Evolutionary conservation across 1,139 yeast genomes (phyloP).

Genomic region (Saccharomyces hybrid): DNA sequence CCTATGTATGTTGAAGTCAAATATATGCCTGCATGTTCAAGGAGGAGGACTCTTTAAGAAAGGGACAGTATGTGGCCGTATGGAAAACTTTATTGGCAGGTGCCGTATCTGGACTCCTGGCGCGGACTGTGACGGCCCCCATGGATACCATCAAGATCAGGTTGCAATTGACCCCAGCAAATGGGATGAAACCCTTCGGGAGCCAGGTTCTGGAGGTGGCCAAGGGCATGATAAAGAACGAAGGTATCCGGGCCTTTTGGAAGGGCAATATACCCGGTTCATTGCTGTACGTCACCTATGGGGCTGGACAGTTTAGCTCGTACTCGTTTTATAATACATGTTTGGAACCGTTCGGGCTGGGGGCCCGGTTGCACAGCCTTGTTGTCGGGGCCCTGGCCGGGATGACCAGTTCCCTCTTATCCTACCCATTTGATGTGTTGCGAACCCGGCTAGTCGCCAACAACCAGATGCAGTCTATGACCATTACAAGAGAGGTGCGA

Average conservation of each 20-base stretch:
- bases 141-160: slow-evolving; percentile 83
- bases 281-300: slow-evolving; percentile 72
- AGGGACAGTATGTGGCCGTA: slow-evolving; percentile 44
- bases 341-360: slow-evolving; percentile 32
- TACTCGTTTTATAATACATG: slow-evolving; percentile 49
- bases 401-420: slow-evolving; percentile 54
- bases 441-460: slow-evolving; percentile 77
- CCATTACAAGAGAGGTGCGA: slow-evolving; percentile 32
- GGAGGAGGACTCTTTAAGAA: slow-evolving; percentile 42
- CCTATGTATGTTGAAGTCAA: background rate
- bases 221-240: slow-evolving; percentile 37
- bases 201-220: slow-evolving; percentile 34
- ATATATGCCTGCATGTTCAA: slow-evolving; percentile 11
- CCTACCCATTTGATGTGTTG: slow-evolving; percentile 84
- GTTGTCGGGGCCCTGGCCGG: slow-evolving; percentile 77
- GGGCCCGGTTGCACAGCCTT: slow-evolving; percentile 35
- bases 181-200: slow-evolving; percentile 23
- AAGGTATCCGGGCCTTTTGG: slow-evolving; percentile 70
- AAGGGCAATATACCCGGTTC: slow-evolving; percentile 95
- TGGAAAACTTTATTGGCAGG: slow-evolving; percentile 54
- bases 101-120: slow-evolving; percentile 60
- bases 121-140: slow-evolving; percentile 77
- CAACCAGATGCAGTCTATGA: slow-evolving; percentile 21
- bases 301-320: slow-evolving; percentile 75
- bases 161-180: slow-evolving; percentile 49